A percentile compares a stretch with the other conserved stretches of the same genome.
These are phyloP conservation scores for Taxillus chinensis DNA, from an alignment of 164 flowering plant species.

Conservation along the genomic window DNA sequence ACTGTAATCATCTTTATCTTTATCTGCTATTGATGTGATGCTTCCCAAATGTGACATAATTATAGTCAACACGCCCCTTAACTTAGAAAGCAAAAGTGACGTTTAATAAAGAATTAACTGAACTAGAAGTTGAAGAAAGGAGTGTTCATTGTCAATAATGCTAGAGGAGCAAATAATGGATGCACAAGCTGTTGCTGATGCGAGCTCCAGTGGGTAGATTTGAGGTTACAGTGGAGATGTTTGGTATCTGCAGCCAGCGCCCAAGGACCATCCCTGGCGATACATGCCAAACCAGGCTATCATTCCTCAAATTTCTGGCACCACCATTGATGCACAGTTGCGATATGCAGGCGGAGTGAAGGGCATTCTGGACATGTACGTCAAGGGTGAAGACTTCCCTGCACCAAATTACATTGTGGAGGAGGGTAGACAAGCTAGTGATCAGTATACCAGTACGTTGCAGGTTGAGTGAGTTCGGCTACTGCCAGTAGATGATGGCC, in stretches of 20 bases:
- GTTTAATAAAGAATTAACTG: conserved; percentile 76
- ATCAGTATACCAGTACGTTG: conserved; percentile 61
- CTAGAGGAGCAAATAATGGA: conserved; percentile 98
- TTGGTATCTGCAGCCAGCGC: conserved; percentile 97
- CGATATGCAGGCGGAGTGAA: conserved; percentile 82
- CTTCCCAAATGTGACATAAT: conserved; percentile 89
- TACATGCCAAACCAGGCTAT: conserved; percentile 98
- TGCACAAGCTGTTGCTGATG: conserved; percentile 91
- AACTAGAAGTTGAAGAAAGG: conserved; percentile 75
- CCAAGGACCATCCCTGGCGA: conserved; percentile 96
- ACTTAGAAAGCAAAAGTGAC: conserved; percentile 92
- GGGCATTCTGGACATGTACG: conserved; percentile 89
- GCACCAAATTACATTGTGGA: conserved; percentile 79
- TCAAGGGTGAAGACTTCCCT: conserved; percentile 93
- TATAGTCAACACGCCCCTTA: conserved; percentile 84
- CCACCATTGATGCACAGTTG: conserved; percentile 96
- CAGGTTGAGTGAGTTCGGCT: no score
- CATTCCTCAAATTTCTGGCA: conserved; percentile 97
- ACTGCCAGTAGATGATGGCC: no score
- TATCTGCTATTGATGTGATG: no score
- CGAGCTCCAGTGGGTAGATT: conserved; percentile 74
- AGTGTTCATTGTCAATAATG: conserved; percentile 91
- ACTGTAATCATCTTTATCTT: conserved; percentile 83
- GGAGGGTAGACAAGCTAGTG: conserved; percentile 78
- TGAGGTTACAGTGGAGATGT: conserved; percentile 98